Conservation (phyloP, 257 asterid genomes). For the Cynanchum wilfordii region DNA sequence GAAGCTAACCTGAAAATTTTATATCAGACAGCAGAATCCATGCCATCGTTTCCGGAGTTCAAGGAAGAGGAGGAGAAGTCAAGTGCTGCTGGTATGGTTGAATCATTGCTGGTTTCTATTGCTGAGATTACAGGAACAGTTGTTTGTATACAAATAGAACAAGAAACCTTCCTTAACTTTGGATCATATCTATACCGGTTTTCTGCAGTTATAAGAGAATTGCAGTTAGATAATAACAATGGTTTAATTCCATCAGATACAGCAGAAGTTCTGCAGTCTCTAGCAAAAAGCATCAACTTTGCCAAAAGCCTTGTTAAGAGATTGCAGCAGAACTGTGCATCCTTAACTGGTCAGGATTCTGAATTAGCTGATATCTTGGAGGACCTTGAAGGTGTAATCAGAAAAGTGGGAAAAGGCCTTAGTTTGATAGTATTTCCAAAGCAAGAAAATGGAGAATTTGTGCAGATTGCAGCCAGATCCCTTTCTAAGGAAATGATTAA, state of each 20-base stretch:
- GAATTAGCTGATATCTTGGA: slow-evolving; percentile 30
- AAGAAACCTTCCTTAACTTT: slow-evolving; percentile 41
- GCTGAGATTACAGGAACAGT: slow-evolving; percentile 43
- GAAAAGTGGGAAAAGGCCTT: slow-evolving; percentile 52
- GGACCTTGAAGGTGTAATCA: slow-evolving; percentile 46
- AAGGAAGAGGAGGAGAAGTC: slow-evolving; percentile 33
- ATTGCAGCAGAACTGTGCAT: slow-evolving; percentile 29
- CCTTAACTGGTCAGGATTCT: slow-evolving; percentile 6
- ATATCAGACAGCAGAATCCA: slow-evolving; percentile 11
- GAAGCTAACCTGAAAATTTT: not conserved
- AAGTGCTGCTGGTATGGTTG: slow-evolving; percentile 23
- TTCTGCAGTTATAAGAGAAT: slow-evolving; percentile 52
- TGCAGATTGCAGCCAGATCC: slow-evolving; percentile 45
- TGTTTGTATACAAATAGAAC: slow-evolving; percentile 36
- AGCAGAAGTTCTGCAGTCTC: slow-evolving; percentile 38
- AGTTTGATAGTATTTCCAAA: slow-evolving; percentile 36
- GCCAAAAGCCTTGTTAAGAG: slow-evolving; percentile 38
- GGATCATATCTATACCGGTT: slow-evolving; percentile 67
- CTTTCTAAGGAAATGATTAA: slow-evolving; percentile 58
- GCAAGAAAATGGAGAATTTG: slow-evolving; percentile 41
- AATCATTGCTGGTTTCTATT: slow-evolving; percentile 39
- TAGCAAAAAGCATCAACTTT: slow-evolving; percentile 34
- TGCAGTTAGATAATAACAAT: slow-evolving; percentile 32
- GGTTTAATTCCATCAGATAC: slow-evolving; percentile 31
- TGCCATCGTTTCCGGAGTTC: slow-evolving; percentile 22